phyloP scores from a whole-genome alignment of 805 yeast genomes.

The Candida maltosa region DNA sequence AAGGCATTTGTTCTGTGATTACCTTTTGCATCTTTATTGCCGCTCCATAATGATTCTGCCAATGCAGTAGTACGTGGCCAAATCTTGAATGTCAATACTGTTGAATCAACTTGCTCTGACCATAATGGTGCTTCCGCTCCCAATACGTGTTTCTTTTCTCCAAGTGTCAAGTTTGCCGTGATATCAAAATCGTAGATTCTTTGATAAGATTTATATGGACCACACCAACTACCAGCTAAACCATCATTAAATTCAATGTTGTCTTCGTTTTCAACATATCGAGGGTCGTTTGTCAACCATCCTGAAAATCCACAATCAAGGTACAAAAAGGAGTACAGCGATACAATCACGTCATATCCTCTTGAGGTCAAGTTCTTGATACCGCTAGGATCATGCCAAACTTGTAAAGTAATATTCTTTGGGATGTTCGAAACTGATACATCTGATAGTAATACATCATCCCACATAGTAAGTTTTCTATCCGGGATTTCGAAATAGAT shows the following conservation, averaged over 20 bases:
- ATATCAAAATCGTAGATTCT: constrained; percentile 36
- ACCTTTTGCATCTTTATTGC: constrained; percentile 30
- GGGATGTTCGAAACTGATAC: constrained; percentile 25
- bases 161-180: constrained; percentile 24
- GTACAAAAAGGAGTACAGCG: constrained; percentile 28
- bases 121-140: constrained; percentile 41
- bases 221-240: constrained; percentile 38
- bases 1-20: constrained; percentile 21
- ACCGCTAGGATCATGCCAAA: constrained; percentile 23
- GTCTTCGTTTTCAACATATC: constrained; percentile 22
- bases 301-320: constrained; percentile 42
- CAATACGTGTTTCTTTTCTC: constrained; percentile 24
- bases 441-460: constrained; percentile 25
- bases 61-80: constrained; percentile 44
- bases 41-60: constrained; percentile 41
- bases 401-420: constrained; percentile 28
- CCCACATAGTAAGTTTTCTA: constrained; percentile 39
- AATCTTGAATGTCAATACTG: constrained; percentile 24
- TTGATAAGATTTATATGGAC: constrained; percentile 44
- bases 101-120: constrained; percentile 35
- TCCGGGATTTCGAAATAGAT: constrained; percentile 19
- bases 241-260: constrained; percentile 25
- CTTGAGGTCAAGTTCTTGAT: constrained; percentile 24
- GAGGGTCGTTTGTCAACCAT: constrained; percentile 31
- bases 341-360: constrained; percentile 40